phyloP scores from a whole-genome alignment of 2,329 filamentous ascomycete genomes.

The Chaetomiaceae sp. region DNA sequence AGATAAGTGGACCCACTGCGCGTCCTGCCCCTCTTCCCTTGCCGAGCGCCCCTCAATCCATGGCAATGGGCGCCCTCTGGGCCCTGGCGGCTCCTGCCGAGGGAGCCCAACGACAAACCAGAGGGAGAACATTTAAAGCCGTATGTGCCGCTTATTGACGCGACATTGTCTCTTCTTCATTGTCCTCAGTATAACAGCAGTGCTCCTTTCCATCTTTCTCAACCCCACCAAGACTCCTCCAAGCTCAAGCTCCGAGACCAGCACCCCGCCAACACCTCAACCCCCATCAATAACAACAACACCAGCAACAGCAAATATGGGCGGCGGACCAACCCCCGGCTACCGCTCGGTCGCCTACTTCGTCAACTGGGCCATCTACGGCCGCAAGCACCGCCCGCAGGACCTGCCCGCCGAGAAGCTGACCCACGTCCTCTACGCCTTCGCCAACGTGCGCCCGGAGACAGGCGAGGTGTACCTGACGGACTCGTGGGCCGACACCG shows the following conservation, averaged over 20 bases:
- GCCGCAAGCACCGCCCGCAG: conserved; percentile 76
- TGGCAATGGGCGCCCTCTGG: conserved; percentile 12
- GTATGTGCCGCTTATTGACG: conserved; percentile 1
- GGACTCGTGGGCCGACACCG: conserved; percentile 61
- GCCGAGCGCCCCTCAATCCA: conserved; percentile 12
- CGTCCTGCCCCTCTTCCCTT: conserved; percentile 12
- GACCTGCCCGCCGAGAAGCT: conserved; percentile 75
- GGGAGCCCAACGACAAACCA: not conserved
- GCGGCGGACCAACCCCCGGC: conserved; percentile 41
- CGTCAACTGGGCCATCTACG: conserved; percentile 85
- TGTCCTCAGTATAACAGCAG: not conserved
- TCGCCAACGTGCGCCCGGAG: conserved; percentile 78
- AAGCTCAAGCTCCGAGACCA: not conserved
- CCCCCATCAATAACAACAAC: not conserved
- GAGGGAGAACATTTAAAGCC: not conserved
- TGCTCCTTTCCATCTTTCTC: not conserved
- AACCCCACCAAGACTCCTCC: not conserved
- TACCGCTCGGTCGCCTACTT: conserved; percentile 69
- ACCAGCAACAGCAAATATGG: conserved; percentile 33
- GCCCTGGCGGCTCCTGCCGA: not conserved
- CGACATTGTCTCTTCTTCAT: not conserved
- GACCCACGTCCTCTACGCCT: conserved; percentile 86
- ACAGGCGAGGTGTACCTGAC: conserved; percentile 73
- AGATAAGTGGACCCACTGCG: conserved; percentile 1
- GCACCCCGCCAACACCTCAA: not conserved